phyloP scores from a whole-genome alignment of 805 yeast genomes.

The Candida palmyrensis region DNA sequence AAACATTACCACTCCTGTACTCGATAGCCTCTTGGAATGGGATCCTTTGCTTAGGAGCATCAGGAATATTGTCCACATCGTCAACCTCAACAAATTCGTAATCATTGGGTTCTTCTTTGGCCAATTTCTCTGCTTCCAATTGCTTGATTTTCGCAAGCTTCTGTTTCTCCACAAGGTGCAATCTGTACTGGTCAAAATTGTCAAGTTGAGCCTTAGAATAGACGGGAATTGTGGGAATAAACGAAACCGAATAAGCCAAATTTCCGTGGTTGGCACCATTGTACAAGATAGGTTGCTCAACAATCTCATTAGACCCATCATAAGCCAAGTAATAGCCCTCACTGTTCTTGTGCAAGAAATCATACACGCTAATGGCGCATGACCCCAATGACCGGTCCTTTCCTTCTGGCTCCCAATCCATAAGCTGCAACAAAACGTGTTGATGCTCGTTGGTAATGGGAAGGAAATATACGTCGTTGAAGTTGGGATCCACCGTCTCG shows the following conservation, averaged over 20 bases:
- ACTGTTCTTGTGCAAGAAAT: slow-evolving; percentile 43
- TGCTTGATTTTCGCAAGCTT: slow-evolving; percentile 38
- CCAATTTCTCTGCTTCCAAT: slow-evolving; percentile 44
- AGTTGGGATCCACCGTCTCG: slow-evolving; percentile 52
- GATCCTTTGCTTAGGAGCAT: slow-evolving; percentile 38
- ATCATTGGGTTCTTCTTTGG: slow-evolving; percentile 52
- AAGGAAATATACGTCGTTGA: slow-evolving; percentile 52
- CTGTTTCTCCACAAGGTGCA: slow-evolving; percentile 30
- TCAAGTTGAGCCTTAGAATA: slow-evolving; percentile 53
- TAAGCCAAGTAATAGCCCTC: slow-evolving; percentile 44
- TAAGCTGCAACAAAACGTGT: slow-evolving; percentile 50
- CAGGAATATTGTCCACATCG: slow-evolving; percentile 26
- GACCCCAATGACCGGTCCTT: slow-evolving; percentile 64
- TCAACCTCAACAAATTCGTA: slow-evolving; percentile 60
- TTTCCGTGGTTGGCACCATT: slow-evolving; percentile 41
- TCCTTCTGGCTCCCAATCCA: slow-evolving; percentile 62
- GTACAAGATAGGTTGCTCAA: slow-evolving; percentile 40
- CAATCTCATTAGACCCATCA: slow-evolving; percentile 46
- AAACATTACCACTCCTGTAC: slow-evolving; percentile 59
- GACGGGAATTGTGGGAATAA: slow-evolving; percentile 61
- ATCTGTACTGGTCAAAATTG: slow-evolving; percentile 40
- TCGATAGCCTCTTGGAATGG: slow-evolving; percentile 48
- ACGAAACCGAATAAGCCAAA: slow-evolving; percentile 52
- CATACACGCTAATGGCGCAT: slow-evolving; percentile 44
- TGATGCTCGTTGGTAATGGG: slow-evolving; percentile 61